Evolutionary conservation across 2,329 filamentous ascomycete species (phyloP).

Genomic region (Chaetomiaceae sp.): DNA sequence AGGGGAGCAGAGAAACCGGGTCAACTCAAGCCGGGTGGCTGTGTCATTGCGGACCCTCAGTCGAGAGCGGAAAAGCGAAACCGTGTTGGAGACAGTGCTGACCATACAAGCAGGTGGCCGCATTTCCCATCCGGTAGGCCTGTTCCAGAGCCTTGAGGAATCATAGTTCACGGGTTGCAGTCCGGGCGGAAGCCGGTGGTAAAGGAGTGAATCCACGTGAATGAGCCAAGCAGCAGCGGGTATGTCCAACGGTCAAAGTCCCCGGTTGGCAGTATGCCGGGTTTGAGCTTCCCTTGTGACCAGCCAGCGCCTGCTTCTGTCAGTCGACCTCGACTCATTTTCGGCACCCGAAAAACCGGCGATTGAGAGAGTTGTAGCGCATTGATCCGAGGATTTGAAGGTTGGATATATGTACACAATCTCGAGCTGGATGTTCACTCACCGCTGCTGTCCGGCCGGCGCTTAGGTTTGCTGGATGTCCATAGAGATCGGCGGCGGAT

Average conservation of each 20-base stretch:
- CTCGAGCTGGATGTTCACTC: constrained; percentile 38
- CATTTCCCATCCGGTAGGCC: too few relatives aligned
- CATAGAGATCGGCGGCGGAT: constrained; percentile 28
- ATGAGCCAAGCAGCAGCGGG: not conserved
- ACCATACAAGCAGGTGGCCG: not conserved
- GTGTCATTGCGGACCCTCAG: not conserved
- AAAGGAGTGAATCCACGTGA: constrained; percentile 1
- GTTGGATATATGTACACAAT: constrained; percentile 47
- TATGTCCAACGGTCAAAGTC: not conserved
- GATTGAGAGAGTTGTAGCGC: constrained; percentile 18
- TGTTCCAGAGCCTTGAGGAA: not conserved
- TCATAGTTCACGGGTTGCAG: constrained; percentile 5
- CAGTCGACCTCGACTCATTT: constrained; percentile 17
- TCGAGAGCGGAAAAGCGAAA: not conserved
- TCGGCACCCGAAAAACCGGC: constrained; percentile 5
- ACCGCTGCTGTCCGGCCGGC: constrained; percentile 48
- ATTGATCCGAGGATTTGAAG: constrained; percentile 32
- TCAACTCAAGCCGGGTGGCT: not conserved
- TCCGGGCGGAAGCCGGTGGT: constrained; percentile 1
- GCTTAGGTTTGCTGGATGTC: constrained; percentile 29
- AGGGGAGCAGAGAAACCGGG: not conserved
- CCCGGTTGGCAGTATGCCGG: not conserved
- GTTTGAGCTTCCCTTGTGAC: constrained; percentile 2
- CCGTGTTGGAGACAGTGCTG: too few relatives aligned
- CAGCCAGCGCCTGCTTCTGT: constrained; percentile 18